Conservation (phyloP, 2,329 filamentous ascomycete species). For the Capronia epimyces region DNA sequence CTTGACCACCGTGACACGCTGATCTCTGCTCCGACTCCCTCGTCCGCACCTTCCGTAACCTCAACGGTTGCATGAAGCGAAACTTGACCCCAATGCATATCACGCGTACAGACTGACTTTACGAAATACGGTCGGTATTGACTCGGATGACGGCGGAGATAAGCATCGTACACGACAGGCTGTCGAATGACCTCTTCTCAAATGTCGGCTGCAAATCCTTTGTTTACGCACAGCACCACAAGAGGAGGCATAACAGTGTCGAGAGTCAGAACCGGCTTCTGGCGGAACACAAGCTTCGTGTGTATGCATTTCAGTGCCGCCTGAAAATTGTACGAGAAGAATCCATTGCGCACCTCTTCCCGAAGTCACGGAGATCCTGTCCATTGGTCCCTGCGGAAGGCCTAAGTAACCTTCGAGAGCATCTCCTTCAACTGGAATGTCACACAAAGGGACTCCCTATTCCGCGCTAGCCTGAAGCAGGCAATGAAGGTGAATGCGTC, state of each 20-base stretch:
- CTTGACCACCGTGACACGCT: background rate
- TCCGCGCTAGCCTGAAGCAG: conserved; percentile 6
- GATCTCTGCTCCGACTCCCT: background rate
- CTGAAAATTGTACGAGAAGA: background rate
- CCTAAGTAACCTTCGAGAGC: background rate
- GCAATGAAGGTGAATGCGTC: background rate
- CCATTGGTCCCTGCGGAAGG: background rate
- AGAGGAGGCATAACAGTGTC: background rate
- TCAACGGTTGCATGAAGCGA: background rate
- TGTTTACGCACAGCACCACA: background rate
- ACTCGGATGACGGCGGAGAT: background rate
- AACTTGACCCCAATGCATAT: background rate
- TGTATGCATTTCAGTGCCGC: background rate
- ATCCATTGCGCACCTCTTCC: too few relatives aligned
- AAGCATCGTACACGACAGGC: background rate
- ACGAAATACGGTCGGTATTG: background rate
- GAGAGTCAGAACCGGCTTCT: background rate
- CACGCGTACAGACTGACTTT: background rate
- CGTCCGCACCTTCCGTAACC: background rate
- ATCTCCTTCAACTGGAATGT: background rate
- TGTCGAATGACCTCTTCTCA: background rate
- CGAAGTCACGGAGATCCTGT: background rate
- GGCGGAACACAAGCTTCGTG: background rate
- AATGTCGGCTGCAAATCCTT: background rate
- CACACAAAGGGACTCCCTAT: background rate